Evolutionary conservation across 768 basidiomycete genomes (phyloP).

Genomic region (Leccinum rimulosum): DNA sequence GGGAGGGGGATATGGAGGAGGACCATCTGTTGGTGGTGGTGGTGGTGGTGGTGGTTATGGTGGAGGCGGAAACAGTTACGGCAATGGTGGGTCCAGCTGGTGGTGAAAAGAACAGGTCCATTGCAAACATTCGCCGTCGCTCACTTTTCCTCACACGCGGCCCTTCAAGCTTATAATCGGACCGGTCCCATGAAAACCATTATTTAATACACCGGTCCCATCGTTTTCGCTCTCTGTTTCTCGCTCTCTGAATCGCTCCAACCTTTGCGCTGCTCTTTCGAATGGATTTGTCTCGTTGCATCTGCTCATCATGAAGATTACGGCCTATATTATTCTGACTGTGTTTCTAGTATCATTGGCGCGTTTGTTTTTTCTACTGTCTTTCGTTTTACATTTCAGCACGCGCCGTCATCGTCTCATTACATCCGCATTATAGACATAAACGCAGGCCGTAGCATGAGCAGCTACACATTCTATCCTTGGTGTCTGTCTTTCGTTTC

Average conservation of each 20-base stretch:
- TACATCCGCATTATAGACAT: constrained; percentile 38
- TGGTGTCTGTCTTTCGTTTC: constrained; percentile 49
- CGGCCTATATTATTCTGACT: constrained; percentile 42
- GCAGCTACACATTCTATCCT: constrained; percentile 40
- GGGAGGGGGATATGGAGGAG: constrained; percentile 42
- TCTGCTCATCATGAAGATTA: constrained; percentile 46
- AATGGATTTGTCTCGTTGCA: constrained; percentile 56
- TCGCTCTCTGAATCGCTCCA: constrained; percentile 36
- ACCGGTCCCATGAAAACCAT: constrained; percentile 25
- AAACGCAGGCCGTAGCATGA: constrained; percentile 43
- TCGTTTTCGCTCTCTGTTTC: constrained; percentile 25
- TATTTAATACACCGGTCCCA: constrained; percentile 18
- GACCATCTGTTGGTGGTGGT: constrained; percentile 27
- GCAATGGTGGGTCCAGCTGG: constrained; percentile 41
- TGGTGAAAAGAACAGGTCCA: constrained; percentile 40
- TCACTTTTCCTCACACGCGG: constrained; percentile 6
- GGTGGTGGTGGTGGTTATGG: constrained; percentile 26
- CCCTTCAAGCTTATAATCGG: constrained; percentile 18
- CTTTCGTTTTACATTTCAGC: constrained; percentile 7
- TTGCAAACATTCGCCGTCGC: constrained; percentile 7
- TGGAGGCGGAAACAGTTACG: constrained; percentile 29
- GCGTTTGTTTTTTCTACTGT: constrained; percentile 22
- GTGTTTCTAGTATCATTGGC: constrained; percentile 37
- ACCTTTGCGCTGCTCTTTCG: constrained; percentile 64
- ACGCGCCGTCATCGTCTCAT: constrained; percentile 28